A percentile compares a stretch with the other conserved stretches of the same genome.
Evolutionary conservation across 2,329 filamentous ascomycete genomes (phyloP).

Genomic region (Talaromyces piceae): DNA sequence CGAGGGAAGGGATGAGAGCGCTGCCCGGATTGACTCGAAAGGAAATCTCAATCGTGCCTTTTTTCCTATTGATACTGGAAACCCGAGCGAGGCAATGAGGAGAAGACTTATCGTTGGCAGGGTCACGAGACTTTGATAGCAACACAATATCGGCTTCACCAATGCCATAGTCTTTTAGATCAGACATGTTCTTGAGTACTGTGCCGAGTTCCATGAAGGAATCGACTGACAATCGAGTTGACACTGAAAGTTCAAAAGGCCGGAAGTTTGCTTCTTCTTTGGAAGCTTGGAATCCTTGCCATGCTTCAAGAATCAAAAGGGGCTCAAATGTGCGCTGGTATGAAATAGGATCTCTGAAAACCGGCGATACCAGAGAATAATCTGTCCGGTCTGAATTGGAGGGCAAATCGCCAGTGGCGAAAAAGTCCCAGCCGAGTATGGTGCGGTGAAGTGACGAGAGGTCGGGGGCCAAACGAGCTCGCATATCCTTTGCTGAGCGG

Average conservation of each 20-base stretch:
- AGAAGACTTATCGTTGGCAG: conserved; percentile 57
- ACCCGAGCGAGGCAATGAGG: conserved; percentile 83
- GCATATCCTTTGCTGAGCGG: conserved; percentile 85
- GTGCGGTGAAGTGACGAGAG: conserved; percentile 77
- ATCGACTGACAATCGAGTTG: conserved; percentile 83
- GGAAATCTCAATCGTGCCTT: conserved; percentile 71
- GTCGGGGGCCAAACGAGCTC: conserved; percentile 82
- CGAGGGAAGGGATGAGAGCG: conserved; percentile 57
- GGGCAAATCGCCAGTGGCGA: conserved; percentile 78
- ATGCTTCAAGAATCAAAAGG: conserved; percentile 83
- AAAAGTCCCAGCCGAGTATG: conserved; percentile 91
- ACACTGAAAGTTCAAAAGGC: conserved; percentile 78
- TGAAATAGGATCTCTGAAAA: conserved; percentile 65
- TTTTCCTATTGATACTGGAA: conserved; percentile 71
- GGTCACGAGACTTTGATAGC: conserved; percentile 65
- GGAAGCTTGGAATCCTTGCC: conserved; percentile 85
- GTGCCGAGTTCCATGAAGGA: conserved; percentile 88
- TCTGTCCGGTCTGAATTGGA: conserved; percentile 61
- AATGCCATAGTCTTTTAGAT: conserved; percentile 64
- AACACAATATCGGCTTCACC: conserved; percentile 84
- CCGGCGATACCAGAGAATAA: conserved; percentile 69
- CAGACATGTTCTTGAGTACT: conserved; percentile 57
- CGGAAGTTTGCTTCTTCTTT: conserved; percentile 79
- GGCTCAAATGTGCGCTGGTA: conserved; percentile 91
- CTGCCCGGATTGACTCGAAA: conserved; percentile 69